Evolutionary conservation across 306 rosid species (phyloP).

Genomic region (Canavalia ensiformis): DNA sequence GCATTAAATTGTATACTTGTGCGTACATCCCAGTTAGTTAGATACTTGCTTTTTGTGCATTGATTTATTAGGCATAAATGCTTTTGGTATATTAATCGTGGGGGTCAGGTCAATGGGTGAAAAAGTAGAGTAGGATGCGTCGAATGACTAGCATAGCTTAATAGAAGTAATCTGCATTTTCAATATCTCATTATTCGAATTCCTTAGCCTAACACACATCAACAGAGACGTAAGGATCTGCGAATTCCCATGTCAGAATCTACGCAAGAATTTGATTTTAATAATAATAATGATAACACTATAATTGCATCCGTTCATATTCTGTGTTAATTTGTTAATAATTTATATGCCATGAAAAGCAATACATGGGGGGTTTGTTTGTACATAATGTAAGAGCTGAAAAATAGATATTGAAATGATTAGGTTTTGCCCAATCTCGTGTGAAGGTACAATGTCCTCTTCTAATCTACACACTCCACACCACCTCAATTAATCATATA

Average conservation of each 20-base stretch:
- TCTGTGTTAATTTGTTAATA: neutral
- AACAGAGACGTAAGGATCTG: slow-evolving; percentile 33
- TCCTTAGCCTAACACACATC: slow-evolving; percentile 30
- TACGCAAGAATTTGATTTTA: neutral
- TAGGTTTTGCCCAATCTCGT: slow-evolving; percentile 40
- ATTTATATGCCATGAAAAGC: slow-evolving; percentile 27
- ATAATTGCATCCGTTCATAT: neutral
- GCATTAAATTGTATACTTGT: neutral
- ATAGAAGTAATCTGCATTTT: slow-evolving; percentile 35
- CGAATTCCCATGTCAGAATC: slow-evolving; percentile 12
- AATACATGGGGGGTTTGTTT: neutral
- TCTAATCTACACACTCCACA: slow-evolving; percentile 23
- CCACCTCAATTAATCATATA: slow-evolving; percentile 23
- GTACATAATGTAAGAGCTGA: slow-evolving; percentile 21
- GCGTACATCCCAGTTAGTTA: neutral
- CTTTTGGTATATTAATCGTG: slow-evolving; percentile 44
- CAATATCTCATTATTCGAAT: slow-evolving; percentile 42
- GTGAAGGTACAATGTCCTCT: slow-evolving; percentile 8
- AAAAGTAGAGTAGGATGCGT: slow-evolving; percentile 44
- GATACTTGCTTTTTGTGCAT: slow-evolving; percentile 34
- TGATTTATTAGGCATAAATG: slow-evolving; percentile 50
- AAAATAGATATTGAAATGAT: slow-evolving; percentile 37
- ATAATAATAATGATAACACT: neutral
- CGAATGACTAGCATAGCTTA: slow-evolving; percentile 35
- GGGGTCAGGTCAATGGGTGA: slow-evolving; percentile 39